Evolutionary conservation across 1,284 basidiomycete genomes (phyloP), one percentile per base, ranked within the genome.

Genomic region (Ganoderma sinense): DNA sequence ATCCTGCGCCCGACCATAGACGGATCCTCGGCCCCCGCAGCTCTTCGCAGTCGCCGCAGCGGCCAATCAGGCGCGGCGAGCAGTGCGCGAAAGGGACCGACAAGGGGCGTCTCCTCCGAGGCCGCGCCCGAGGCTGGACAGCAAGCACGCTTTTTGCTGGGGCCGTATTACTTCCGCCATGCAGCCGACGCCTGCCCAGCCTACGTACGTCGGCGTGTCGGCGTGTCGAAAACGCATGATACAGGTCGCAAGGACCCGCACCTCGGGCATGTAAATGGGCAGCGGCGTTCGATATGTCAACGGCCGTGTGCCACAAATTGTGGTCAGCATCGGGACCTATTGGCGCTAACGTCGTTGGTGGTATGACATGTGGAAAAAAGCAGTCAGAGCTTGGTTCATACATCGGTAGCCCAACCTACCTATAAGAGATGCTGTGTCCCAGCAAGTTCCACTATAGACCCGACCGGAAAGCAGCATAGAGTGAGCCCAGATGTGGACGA

Each of bases 1-100:
- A 65, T 43, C 53, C 62, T 58, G 26, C 55, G 64, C 65, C 56
- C 45, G 41, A 23, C 41, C 41, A 29, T 14, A 56, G 45, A 55
- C 60, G 63, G 69, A 72, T 68, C 66, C 69, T 68, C 70, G 53
- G 53, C 53, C 53, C 29, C 39, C 36, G 39, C 59, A 40, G 36
- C 39, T 7, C n/a, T 20, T 41, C 36, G 23, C 39, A 40, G n/a
- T 40, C 20, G 20, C 23, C n/a, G 59, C 59, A 60, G 59, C 56
- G 56, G 20, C 31, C 31, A 36, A 58, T 58, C 33, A 8, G 31
- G 56, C 33, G 56, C 56, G 59, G 13, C n/a, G 13, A 41, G 39
- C 59, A 23, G 51, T 62, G 61, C 29, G 20, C n/a, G 66, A 23
- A 63, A 62, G 66, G 66, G 43, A 26, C 66, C 66, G 66, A 67